phyloP scores from a whole-genome alignment of 805 yeast species.

The Yamadazyma kitorensis region DNA sequence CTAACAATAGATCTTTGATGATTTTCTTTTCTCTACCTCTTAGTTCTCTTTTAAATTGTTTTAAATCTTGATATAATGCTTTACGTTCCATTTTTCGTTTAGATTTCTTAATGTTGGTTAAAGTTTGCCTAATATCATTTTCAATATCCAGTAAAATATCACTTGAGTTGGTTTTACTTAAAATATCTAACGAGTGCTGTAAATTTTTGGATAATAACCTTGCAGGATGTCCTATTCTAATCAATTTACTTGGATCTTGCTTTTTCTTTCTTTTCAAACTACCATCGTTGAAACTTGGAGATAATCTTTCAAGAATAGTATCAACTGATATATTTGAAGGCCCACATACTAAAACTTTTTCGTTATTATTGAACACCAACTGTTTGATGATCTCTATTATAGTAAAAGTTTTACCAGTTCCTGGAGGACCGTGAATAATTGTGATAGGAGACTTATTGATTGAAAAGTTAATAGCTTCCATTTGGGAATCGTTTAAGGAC shows the following conservation, averaged over 20 bases:
- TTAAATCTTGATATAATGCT: conserved; percentile 67
- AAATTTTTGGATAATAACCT: conserved; percentile 61
- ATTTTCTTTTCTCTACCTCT: conserved; percentile 63
- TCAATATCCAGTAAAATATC: conserved; percentile 65
- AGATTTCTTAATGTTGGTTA: conserved; percentile 56
- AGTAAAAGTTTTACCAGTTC: conserved; percentile 82
- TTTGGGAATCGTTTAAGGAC: conserved; percentile 66
- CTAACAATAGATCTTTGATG: conserved; percentile 52
- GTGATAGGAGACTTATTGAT: conserved; percentile 51
- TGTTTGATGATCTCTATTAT: conserved; percentile 79
- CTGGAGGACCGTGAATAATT: conserved; percentile 79
- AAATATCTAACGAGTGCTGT: conserved; percentile 72
- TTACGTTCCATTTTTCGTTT: conserved; percentile 63
- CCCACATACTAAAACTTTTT: conserved; percentile 80
- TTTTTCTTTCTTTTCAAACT: conserved; percentile 21
- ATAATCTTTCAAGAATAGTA: conserved; percentile 77
- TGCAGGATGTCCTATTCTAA: conserved; percentile 94
- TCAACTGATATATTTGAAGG: conserved; percentile 94
- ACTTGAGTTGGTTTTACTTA: conserved; percentile 48
- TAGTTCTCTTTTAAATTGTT: conserved; percentile 67
- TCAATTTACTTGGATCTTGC: conserved; percentile 33
- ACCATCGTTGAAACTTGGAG: conserved; percentile 24
- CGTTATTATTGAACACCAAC: conserved; percentile 42
- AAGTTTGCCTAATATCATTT: conserved; percentile 62
- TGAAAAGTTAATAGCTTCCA: conserved; percentile 66